Conservation (phyloP, 2,329 filamentous ascomycete genomes). For the Neonectria magnoliae region DNA sequence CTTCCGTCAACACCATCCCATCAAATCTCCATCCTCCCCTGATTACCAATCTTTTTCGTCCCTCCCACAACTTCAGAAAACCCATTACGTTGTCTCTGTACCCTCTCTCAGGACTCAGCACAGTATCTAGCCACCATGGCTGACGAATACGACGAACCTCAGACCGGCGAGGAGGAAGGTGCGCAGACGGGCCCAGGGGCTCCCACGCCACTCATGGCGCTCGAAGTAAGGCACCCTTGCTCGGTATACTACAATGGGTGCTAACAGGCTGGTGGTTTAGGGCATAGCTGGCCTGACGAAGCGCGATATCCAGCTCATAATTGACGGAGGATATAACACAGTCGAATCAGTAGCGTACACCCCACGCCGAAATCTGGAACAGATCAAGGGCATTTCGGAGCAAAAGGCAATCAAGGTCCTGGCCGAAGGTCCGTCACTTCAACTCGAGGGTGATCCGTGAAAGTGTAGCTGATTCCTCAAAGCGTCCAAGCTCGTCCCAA, state of each 20-base stretch:
- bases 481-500: constrained; percentile 96
- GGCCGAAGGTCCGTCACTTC: constrained; percentile 73
- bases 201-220: constrained; percentile 85
- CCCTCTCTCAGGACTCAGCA: background rate
- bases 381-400: constrained; percentile 98
- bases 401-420: constrained; percentile 94
- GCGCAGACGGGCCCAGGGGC: constrained; percentile 85
- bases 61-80: background rate
- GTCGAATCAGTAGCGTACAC: constrained; percentile 96
- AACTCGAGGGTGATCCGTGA: background rate
- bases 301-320: constrained; percentile 90
- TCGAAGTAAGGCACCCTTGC: constrained; percentile 75
- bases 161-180: constrained; percentile 76
- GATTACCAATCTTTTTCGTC: constrained; percentile 24
- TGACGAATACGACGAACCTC: constrained; percentile 72
- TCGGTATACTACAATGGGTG: background rate
- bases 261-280: constrained; percentile 55
- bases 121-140: constrained; percentile 50
- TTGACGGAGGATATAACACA: constrained; percentile 93
- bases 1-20: constrained; percentile 36
- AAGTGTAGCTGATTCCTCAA: constrained; percentile 21
- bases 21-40: constrained; percentile 26
- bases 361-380: constrained; percentile 83
- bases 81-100: background rate
- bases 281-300: constrained; percentile 91